A percentile compares a stretch with the other conserved stretches of the same genome.
Conservation (phyloP, 2,329 filamentous ascomycete genomes). For the Arthroderma sp. region DNA sequence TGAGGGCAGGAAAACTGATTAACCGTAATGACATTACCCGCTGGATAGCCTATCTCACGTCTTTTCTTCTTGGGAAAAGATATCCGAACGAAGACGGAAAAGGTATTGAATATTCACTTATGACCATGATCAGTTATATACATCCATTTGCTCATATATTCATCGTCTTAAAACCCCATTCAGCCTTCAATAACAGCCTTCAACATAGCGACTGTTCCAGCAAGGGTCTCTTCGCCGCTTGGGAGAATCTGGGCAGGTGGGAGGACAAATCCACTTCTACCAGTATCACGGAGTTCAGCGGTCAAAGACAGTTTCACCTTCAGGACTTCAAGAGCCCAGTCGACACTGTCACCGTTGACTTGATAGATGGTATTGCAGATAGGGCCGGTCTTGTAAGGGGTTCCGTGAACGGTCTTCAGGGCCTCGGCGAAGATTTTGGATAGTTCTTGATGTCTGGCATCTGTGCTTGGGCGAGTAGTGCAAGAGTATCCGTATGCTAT, state of each 20-base stretch:
- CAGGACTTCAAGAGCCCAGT: conserved; percentile 37
- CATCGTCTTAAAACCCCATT: not conserved
- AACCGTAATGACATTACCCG: no score
- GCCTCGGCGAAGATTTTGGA: conserved; percentile 40
- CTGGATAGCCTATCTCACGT: not conserved
- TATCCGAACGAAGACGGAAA: not conserved
- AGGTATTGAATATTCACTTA: not conserved
- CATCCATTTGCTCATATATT: not conserved
- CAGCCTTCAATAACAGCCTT: conserved; percentile 1
- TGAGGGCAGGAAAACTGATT: not conserved
- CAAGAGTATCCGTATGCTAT: conserved; percentile 49
- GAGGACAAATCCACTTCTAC: conserved; percentile 39
- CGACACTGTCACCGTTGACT: conserved; percentile 31
- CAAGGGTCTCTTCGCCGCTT: conserved; percentile 38
- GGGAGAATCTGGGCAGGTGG: conserved; percentile 40
- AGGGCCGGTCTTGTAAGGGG: conserved; percentile 31
- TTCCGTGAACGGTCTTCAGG: conserved; percentile 44
- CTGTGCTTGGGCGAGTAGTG: conserved; percentile 35
- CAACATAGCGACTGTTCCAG: conserved; percentile 22
- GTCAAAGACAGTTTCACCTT: conserved; percentile 37
- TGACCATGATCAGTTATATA: not conserved
- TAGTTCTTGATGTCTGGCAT: conserved; percentile 40
- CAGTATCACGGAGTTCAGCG: conserved; percentile 40
- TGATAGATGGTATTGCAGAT: conserved; percentile 52
- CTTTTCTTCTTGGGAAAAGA: not conserved